Evolutionary conservation across 768 basidiomycete genomes (phyloP), one percentile per base, ranked within the genome.

Genomic region (Udeniomyces megalosporus): DNA sequence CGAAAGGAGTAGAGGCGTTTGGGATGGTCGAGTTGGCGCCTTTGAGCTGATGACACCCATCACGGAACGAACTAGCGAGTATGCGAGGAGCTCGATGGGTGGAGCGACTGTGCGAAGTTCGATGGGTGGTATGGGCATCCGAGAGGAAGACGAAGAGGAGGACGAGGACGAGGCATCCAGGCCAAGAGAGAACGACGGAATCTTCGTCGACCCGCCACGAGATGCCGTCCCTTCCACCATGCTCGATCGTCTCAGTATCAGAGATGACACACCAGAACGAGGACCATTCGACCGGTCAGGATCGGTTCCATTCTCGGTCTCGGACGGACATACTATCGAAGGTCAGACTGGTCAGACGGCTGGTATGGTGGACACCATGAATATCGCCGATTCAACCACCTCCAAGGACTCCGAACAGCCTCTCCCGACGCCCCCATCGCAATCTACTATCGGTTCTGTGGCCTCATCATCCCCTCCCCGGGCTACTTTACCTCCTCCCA

Each of bases 41-140:
- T 86, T 96, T 74, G 83, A 86, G 70, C 84, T 92, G 60, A 91
- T 99, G 90, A 97, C 93, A 10, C 93, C 95, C 2, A 96, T 97
- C 73, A 88, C 88, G 14, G 95, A 99, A 73, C 79, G 92, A 46
- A 97, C 95, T 11, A 81, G 81, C 69, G 95, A 97, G 73, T 92
- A 78, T 71, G 80, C 85, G 3, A 81, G 24, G 70, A 65, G n/a
- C 65, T 68, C 35, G 46, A 38, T 62, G 51, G 61, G 57, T 32
- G 29, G 46, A 6, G 20, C 26, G 28, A 44, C 45, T 1, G 55
- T 38, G 2, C 24, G 55, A 6, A 46, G 55, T 31, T 54, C 52
- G 3, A 55, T 61, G 24, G 60, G 49, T 14, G 49, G 49, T 53
- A 62, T 38, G 14, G 61, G 55, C n/a, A 57, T 63, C 38, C 35